Evolutionary conservation across 169 alveolate species (phyloP).

Genomic region (Plasmodium billcollinsi): DNA sequence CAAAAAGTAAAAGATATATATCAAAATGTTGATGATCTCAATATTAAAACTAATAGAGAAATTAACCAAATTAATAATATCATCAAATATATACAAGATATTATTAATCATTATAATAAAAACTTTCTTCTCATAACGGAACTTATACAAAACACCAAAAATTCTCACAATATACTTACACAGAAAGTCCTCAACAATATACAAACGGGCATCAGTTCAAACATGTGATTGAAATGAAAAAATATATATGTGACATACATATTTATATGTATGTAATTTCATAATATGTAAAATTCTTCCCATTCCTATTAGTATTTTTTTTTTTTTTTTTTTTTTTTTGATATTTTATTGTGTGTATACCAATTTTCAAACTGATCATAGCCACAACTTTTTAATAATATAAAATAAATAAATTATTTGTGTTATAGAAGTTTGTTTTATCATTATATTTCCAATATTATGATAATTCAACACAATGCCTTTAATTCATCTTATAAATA

Average conservation of each 20-base stretch:
- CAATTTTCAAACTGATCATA: no score
- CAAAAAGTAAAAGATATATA: constrained; percentile 41
- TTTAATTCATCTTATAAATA: no score
- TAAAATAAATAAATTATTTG: no score
- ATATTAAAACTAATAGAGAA: constrained; percentile 29
- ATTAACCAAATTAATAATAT: constrained; percentile 53
- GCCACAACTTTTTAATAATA: no score
- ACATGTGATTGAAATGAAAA: neutral
- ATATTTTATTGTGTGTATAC: no score
- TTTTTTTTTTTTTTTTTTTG: no score
- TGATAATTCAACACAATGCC: no score
- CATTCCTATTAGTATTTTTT: no score
- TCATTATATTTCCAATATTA: no score
- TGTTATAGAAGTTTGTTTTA: no score
- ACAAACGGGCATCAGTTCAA: constrained; percentile 6
- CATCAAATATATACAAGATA: constrained; percentile 59
- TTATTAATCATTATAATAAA: constrained; percentile 14
- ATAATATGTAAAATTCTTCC: neutral
- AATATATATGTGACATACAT: no score
- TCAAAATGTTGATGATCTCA: constrained; percentile 33
- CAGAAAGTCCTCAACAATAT: constrained; percentile 13
- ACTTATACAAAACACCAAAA: constrained; percentile 41
- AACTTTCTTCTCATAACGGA: constrained; percentile 29
- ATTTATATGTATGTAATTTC: neutral
- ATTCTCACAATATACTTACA: constrained; percentile 15